Evolutionary conservation across 192 early-diverging fungal species (phyloP), one percentile per base, ranked within the genome.

Genomic region (Cladochytrium replicatum): DNA sequence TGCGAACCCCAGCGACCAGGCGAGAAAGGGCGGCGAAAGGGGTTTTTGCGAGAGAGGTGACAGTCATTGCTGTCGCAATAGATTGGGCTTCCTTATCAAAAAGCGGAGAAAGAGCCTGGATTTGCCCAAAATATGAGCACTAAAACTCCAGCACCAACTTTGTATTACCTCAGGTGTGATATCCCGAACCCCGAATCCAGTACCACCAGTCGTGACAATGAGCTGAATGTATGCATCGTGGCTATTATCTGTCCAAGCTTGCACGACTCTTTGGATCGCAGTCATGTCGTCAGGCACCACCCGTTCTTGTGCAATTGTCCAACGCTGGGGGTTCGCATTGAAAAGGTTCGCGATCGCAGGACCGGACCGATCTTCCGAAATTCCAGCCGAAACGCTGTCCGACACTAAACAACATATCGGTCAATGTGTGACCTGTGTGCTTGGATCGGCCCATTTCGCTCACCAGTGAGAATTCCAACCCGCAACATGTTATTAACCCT

Each of bases 1-100:
- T 13, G 19, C 59, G 52, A 6, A 71, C 58, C 7, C 74, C 71
- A 30, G 54, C 58, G 13, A 67, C 44, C 3, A 87, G 87, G 15
- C 91, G 81, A 24, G 85, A 85, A 32, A 98, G 70, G 2, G 91
- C 87, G 0, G 94, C 94, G 66, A 91, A 77, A 4, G 88, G 88
- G 1, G 94, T 98, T 41, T 84, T 88, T 8, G 49, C 47, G 25
- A 98, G 62, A 3, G 87, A 88, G 3, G 75, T 73, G 1, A 73
- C 52, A 23, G 94, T 61, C 75, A 98, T 83, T 1, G 87, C 64
- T 11, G 80, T 82, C 0, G 78, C 73, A 24, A 98, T 69, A n/a
- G 89, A 85, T 0, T 83, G 76, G 0, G 88, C 80, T 2, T 55
- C 48, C 50, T 77, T 69, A 13, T 79, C 71, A 26, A 93, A 69